These are phyloP conservation scores for Cornus florida DNA, from an alignment of 148 eudicot genomes.

Conservation along the genomic window DNA sequence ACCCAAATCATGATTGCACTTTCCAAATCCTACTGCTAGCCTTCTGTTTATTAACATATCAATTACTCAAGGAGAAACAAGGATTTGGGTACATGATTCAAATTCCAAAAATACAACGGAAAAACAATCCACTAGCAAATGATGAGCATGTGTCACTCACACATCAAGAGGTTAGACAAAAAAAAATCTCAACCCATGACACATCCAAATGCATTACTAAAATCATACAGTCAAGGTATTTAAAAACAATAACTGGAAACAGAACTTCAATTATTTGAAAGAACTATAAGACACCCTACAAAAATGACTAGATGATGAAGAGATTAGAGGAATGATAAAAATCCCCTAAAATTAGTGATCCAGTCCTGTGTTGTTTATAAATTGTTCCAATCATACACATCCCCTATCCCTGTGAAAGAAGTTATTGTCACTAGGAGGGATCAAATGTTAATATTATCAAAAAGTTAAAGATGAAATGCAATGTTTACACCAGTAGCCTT, in stretches of 20 bases:
- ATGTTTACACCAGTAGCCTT: neutral
- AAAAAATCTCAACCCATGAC: neutral
- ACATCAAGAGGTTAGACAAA: neutral
- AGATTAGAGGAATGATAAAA: too few relatives aligned
- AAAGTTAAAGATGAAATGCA: neutral
- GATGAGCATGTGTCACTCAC: neutral
- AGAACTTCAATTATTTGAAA: too few relatives aligned
- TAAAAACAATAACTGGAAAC: too few relatives aligned
- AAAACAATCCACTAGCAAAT: neutral
- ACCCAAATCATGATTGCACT: neutral
- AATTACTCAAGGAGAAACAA: neutral
- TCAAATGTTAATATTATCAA: neutral
- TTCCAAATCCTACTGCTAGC: neutral
- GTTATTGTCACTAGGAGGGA: too few relatives aligned
- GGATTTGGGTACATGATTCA: neutral
- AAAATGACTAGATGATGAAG: too few relatives aligned
- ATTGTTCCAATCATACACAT: too few relatives aligned
- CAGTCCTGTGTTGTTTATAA: too few relatives aligned
- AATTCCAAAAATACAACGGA: too few relatives aligned
- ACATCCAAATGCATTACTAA: neutral
- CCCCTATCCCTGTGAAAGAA: too few relatives aligned
- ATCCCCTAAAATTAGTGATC: too few relatives aligned
- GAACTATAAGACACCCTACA: too few relatives aligned
- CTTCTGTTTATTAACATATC: neutral
- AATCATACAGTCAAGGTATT: too few relatives aligned